Conservation (phyloP, 2,329 filamentous ascomycete genomes). For the Hymenoscyphus albidus region DNA sequence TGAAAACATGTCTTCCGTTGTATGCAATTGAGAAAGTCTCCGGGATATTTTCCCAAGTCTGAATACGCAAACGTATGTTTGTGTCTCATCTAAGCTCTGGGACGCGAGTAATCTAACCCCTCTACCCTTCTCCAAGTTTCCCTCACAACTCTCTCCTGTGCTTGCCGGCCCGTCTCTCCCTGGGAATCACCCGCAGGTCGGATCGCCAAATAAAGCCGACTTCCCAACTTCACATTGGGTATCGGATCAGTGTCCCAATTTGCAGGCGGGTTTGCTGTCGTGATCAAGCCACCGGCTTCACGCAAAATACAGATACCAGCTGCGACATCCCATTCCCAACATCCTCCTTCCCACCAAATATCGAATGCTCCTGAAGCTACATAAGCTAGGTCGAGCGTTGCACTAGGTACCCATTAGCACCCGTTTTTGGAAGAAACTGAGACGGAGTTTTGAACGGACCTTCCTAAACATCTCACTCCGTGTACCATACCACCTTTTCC, state of each 20-base stretch:
- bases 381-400: slow-evolving; percentile 71
- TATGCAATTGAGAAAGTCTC: not conserved
- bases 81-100: slow-evolving; percentile 42
- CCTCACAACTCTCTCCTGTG: slow-evolving; percentile 66
- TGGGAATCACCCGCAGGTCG: slow-evolving; percentile 61
- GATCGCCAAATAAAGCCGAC: slow-evolving; percentile 68
- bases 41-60: not conserved
- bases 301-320: slow-evolving; percentile 69
- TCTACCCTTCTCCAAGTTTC: slow-evolving; percentile 70
- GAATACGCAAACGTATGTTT: not conserved
- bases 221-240: slow-evolving; percentile 58
- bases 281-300: slow-evolving; percentile 71
- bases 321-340: slow-evolving; percentile 80
- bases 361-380: slow-evolving; percentile 72
- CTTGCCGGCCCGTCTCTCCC: slow-evolving; percentile 60
- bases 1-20: no score
- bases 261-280: slow-evolving; percentile 67
- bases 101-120: slow-evolving; percentile 62
- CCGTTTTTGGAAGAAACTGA: not conserved
- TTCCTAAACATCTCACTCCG: slow-evolving; percentile 66
- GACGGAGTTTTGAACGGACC: slow-evolving; percentile 34
- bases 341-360: slow-evolving; percentile 80
- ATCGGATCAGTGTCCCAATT: slow-evolving; percentile 54
- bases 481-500: slow-evolving; percentile 78
- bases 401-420: slow-evolving; percentile 42